Evolutionary conservation across 2,329 filamentous ascomycete species (phyloP), one percentile per base, ranked within the genome.

Genomic region (Allantophomopsis lycopodina): DNA sequence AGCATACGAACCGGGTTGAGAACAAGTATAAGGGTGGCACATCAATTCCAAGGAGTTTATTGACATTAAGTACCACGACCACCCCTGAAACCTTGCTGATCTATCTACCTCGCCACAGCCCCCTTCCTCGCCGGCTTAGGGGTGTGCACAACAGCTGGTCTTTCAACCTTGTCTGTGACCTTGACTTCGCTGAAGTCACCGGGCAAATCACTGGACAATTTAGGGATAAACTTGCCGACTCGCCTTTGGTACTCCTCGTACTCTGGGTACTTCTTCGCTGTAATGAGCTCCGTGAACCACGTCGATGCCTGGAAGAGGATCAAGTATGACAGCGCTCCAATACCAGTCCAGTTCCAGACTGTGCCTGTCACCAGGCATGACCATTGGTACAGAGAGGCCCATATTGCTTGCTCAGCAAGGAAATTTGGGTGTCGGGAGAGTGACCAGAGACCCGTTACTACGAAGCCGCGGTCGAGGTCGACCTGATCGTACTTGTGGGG

Each of bases 351-450:
- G 60, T 82, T 89, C 56, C 79, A 79, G 33, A 79, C 65, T 2
- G 69, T 76, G 40, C 77, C 71, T 23, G 79, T 83, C 40, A 78
- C 72, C 55, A 76, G 81, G 59, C 83, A 89, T 48, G 73, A 76
- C 91, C 89, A 98, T 53, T 85, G 74, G 59, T 96, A 96, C 39
- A 96, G 61, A 7, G 77, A 64, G 40, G 94, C 69, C 91, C 91
- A 98, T 51, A 96, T 77, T 21, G 77, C 68, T 62, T 96, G 91
- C 61, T 98, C 91, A 5, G 84, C 85, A 5, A 83, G 76, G 55
- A 96, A 98, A 60, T 98, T 98, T 36, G 91, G 91, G 58, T 98
- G 93, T 35, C 91, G 74, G 50, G 82, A 89, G 65, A 79, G 87
- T 1, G 78, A 80, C 80, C 84, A 98, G 7, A 98, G 66, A 0